phyloP scores from a whole-genome alignment of 2,329 filamentous ascomycete genomes.

The Scortechinia acanthostroma region DNA sequence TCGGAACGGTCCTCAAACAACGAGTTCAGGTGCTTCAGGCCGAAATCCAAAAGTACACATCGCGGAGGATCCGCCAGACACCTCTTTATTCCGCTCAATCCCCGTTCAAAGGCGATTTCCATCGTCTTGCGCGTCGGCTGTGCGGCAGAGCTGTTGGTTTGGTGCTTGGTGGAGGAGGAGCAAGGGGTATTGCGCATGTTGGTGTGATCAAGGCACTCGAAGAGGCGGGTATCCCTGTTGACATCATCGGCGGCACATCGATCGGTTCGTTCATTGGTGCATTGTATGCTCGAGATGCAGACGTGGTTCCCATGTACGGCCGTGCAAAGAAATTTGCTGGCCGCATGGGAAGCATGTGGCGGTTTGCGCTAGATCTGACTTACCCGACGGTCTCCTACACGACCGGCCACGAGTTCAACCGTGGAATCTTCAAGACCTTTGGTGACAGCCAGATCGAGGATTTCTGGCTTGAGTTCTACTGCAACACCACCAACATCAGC shows the following conservation, averaged over 20 bases:
- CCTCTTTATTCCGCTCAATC: constrained; percentile 86
- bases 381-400: constrained; percentile 97
- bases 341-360: constrained; percentile 98
- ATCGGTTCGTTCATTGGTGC: constrained; percentile 94
- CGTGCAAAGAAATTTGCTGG: constrained; percentile 95
- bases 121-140: constrained; percentile 78
- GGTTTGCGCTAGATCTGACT: constrained; percentile 91
- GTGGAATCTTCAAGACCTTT: constrained; percentile 97
- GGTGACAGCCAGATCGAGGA: constrained; percentile 96
- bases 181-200: constrained; percentile 83
- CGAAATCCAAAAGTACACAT: constrained; percentile 97
- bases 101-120: constrained; percentile 92
- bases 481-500: constrained; percentile 98
- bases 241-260: constrained; percentile 89
- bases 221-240: constrained; percentile 91
- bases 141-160: constrained; percentile 92
- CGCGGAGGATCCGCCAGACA: constrained; percentile 72
- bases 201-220: constrained; percentile 92
- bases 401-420: constrained; percentile 96
- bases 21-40: constrained; percentile 90
- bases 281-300: constrained; percentile 89
- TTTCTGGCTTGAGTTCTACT: constrained; percentile 98
- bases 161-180: constrained; percentile 88
- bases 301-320: constrained; percentile 93
- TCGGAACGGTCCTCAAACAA: constrained; percentile 82